Conservation (phyloP, 345 rosid species). For the Reutealis trisperma region DNA sequence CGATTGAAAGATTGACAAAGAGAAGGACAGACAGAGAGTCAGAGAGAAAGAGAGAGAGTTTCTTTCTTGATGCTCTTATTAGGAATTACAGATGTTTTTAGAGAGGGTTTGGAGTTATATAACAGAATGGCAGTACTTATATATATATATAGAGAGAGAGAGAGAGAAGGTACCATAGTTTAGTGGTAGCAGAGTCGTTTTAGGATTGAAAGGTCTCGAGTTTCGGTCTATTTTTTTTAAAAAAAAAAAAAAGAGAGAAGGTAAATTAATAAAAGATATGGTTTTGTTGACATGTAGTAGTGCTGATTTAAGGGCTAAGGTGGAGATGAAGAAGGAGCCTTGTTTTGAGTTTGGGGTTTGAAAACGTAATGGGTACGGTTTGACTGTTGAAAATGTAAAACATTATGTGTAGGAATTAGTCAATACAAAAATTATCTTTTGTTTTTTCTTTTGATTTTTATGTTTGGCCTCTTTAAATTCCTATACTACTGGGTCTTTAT, state of each 20-base stretch:
- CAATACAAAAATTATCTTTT: background rate
- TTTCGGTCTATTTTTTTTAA: background rate
- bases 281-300: background rate
- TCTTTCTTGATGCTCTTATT: no score
- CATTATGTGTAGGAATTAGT: slow-evolving; percentile 4
- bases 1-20: background rate
- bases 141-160: background rate
- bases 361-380: background rate
- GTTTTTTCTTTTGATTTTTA: no score
- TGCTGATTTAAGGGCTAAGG: background rate
- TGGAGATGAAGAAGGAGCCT: background rate
- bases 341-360: background rate
- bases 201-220: no score
- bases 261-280: no score
- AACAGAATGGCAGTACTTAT: no score
- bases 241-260: background rate
- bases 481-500: no score
- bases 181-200: no score
- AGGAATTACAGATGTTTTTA: no score
- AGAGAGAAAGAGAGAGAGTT: no score
- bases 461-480: background rate
- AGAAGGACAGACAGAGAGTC: no score
- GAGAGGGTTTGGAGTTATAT: no score
- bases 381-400: slow-evolving; percentile 8
- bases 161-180: no score